Conservation (phyloP, 805 yeast genomes). For the Wickerhamiella siamensis region DNA sequence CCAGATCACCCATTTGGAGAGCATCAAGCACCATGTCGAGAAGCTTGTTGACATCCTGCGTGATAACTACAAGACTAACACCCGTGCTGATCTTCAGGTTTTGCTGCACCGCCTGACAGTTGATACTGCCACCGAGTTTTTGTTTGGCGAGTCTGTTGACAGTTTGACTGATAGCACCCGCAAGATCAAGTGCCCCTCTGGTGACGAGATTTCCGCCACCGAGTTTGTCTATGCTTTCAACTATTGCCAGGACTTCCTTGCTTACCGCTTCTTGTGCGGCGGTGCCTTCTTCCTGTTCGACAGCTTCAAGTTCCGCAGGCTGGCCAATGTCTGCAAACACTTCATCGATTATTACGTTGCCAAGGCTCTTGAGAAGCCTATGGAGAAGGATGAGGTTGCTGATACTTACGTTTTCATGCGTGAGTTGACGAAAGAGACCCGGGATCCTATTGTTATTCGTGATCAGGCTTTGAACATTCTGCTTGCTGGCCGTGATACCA, state of each 20-base stretch:
- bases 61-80: background rate
- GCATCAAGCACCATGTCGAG: constrained; percentile 13
- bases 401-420: constrained; percentile 29
- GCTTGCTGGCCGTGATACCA: constrained; percentile 36
- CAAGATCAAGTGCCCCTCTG: background rate
- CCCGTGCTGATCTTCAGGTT: constrained; percentile 14
- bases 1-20: constrained; percentile 21
- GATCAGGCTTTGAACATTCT: constrained; percentile 33
- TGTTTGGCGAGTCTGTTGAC: constrained; percentile 17
- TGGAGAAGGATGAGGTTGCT: constrained; percentile 23
- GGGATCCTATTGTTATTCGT: constrained; percentile 29
- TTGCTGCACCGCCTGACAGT: constrained; percentile 16
- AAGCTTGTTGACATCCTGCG: constrained; percentile 5
- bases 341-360: constrained; percentile 25
- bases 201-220: background rate
- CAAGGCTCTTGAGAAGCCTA: constrained; percentile 12
- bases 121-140: constrained; percentile 19
- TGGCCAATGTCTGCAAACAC: constrained; percentile 21
- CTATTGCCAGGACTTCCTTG: constrained; percentile 11
- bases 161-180: constrained; percentile 6
- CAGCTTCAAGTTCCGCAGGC: constrained; percentile 22
- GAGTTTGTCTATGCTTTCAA: constrained; percentile 14
- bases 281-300: constrained; percentile 14
- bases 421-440: constrained; percentile 32
- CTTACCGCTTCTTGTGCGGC: constrained; percentile 13